A percentile compares a stretch with the other conserved stretches of the same genome.
These are phyloP conservation scores for Ustulina deusta DNA, from an alignment of 2,329 filamentous ascomycete genomes.

Conservation along the genomic window DNA sequence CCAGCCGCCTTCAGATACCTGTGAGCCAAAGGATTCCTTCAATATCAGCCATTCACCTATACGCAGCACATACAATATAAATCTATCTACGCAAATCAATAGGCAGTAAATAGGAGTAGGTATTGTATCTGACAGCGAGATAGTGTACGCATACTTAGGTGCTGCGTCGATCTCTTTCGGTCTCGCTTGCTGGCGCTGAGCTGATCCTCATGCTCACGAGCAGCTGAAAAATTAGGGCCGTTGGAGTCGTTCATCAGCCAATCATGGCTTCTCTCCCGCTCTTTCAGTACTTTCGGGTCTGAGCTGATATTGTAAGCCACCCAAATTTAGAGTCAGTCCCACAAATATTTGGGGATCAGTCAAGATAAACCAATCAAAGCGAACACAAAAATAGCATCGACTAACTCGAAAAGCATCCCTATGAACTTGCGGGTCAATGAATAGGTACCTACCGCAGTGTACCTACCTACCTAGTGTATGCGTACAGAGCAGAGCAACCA, in stretches of 20 bases:
- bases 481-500: neutral
- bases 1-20: too few species aligned
- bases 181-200: slow-evolving; percentile 18
- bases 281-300: too few species aligned
- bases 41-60: neutral
- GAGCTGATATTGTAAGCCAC: slow-evolving; percentile 27
- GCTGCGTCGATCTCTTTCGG: neutral
- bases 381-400: slow-evolving; percentile 28
- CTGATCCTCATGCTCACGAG: slow-evolving; percentile 18
- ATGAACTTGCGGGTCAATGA: neutral
- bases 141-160: neutral
- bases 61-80: neutral
- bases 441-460: neutral
- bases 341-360: neutral
- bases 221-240: slow-evolving; percentile 32
- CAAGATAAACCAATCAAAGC: too few species aligned
- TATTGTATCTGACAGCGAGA: slow-evolving; percentile 5
- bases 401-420: slow-evolving; percentile 20
- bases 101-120: neutral
- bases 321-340: slow-evolving; percentile 31
- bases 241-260: too few species aligned
- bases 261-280: too few species aligned
- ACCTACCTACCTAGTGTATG: slow-evolving; percentile 1
- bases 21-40: too few species aligned
- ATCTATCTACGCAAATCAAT: neutral